Conservation (phyloP, 2,329 filamentous ascomycete genomes). For the Aspergillus aculeatus region DNA sequence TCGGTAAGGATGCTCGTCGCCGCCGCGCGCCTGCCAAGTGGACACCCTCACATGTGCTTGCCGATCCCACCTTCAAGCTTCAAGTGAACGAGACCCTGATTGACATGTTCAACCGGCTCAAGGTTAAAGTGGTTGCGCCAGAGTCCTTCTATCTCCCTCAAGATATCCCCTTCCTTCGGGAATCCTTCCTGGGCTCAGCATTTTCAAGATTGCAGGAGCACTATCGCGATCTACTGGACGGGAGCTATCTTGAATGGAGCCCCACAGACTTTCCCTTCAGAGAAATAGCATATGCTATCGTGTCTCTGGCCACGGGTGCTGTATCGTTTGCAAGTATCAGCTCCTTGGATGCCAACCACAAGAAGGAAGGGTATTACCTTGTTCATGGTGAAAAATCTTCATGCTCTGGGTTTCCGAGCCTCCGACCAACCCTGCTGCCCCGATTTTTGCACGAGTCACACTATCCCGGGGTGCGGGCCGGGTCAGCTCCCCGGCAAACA, state of each 20-base stretch:
- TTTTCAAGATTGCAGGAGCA: background rate
- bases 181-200: constrained; percentile 4
- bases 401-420: background rate
- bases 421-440: constrained; percentile 12
- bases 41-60: constrained; percentile 15
- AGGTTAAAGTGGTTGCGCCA: background rate
- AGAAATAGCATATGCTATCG: constrained; percentile 18
- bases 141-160: background rate
- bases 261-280: constrained; percentile 15
- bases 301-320: constrained; percentile 20
- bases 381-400: background rate
- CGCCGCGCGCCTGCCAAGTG: constrained; percentile 1
- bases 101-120: background rate
- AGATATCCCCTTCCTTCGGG: background rate
- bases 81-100: background rate
- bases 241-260: constrained; percentile 12
- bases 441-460: constrained; percentile 17
- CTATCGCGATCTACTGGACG: constrained; percentile 13
- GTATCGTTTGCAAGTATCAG: constrained; percentile 7
- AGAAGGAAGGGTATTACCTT: constrained; percentile 16
- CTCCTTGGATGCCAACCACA: constrained; percentile 11
- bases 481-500: constrained; percentile 17
- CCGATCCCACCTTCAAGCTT: constrained; percentile 5
- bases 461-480: constrained; percentile 13
- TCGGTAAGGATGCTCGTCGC: constrained; percentile 2